Evolutionary conservation across 805 yeast species (phyloP).

Genomic region (Millerozyma miso): DNA sequence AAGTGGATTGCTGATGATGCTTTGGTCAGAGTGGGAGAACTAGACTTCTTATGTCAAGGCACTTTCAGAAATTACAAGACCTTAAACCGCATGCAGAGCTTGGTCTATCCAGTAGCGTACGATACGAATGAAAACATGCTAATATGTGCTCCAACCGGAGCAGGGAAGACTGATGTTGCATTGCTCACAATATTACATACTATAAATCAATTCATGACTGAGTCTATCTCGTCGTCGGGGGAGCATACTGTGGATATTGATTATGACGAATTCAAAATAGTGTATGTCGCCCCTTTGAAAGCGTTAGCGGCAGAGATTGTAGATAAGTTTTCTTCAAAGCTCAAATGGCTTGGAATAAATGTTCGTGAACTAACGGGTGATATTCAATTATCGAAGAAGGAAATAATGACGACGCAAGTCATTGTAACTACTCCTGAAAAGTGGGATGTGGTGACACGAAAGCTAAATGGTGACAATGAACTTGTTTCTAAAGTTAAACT

Average conservation of each 20-base stretch:
- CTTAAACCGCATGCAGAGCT: slow-evolving; percentile 82
- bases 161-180: slow-evolving; percentile 96
- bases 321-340: slow-evolving; percentile 73
- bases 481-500: slow-evolving; percentile 79
- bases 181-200: slow-evolving; percentile 74
- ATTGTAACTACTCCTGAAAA: slow-evolving; percentile 95
- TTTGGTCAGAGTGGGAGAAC: slow-evolving; percentile 53
- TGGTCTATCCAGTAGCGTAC: slow-evolving; percentile 89
- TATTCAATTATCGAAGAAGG: slow-evolving; percentile 83
- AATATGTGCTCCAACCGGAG: slow-evolving; percentile 97
- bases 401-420: slow-evolving; percentile 76
- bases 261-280: slow-evolving; percentile 81
- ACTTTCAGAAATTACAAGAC: slow-evolving; percentile 77
- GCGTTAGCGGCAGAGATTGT: slow-evolving; percentile 97
- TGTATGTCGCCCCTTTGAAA: slow-evolving; percentile 90
- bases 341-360: slow-evolving; percentile 79
- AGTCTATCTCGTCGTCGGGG: slow-evolving; percentile 40
- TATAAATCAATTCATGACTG: slow-evolving; percentile 64
- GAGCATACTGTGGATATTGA: slow-evolving; percentile 59
- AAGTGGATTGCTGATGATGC: slow-evolving; percentile 39
- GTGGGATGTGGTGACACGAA: slow-evolving; percentile 97
- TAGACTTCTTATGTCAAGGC: slow-evolving; percentile 77
- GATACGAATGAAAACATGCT: slow-evolving; percentile 91
- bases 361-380: slow-evolving; percentile 93
- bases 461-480: slow-evolving; percentile 84